Percentiles rank a stretch among this genome's conserved stretches.
Conservation (phyloP, 225 moss, liverwort and hornwort genomes). For the Antitrichia curtipendula region DNA sequence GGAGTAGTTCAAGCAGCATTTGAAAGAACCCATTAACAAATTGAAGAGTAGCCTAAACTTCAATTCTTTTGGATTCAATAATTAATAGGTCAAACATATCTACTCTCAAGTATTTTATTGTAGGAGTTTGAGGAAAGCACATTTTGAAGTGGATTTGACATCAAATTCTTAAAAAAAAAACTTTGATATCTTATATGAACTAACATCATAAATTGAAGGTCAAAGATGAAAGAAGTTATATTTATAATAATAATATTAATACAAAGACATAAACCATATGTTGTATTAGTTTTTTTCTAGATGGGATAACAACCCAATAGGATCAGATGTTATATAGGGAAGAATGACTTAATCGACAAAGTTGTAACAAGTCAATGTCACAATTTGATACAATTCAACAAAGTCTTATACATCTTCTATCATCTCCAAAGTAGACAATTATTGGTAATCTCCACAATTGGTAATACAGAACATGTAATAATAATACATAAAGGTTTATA, state of each 20-base stretch:
- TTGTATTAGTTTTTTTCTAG: background rate
- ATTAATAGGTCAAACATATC: background rate
- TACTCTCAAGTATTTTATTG: fast-evolving
- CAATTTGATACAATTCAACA: background rate
- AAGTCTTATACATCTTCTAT: background rate
- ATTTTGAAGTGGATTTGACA: background rate
- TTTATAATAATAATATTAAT: background rate
- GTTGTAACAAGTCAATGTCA: background rate
- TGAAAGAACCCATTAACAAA: background rate
- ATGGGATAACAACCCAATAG: background rate
- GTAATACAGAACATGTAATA: background rate
- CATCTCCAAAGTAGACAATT: background rate
- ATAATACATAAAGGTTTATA: background rate
- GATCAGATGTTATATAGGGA: fast-evolving
- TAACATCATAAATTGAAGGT: fast-evolving
- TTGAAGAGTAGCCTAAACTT: background rate
- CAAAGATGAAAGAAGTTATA: background rate
- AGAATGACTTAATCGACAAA: background rate
- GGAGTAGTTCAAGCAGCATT: fast-evolving
- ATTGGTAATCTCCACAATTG: background rate
- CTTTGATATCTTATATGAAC: background rate
- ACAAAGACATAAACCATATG: background rate
- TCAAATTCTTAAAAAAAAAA: background rate
- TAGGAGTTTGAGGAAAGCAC: fast-evolving
- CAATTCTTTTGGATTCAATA: background rate